Percentiles rank a stretch among this genome's conserved stretches.
phyloP scores from a whole-genome alignment of 2,329 filamentous ascomycete genomes.

The Leptographium lundbergii region DNA sequence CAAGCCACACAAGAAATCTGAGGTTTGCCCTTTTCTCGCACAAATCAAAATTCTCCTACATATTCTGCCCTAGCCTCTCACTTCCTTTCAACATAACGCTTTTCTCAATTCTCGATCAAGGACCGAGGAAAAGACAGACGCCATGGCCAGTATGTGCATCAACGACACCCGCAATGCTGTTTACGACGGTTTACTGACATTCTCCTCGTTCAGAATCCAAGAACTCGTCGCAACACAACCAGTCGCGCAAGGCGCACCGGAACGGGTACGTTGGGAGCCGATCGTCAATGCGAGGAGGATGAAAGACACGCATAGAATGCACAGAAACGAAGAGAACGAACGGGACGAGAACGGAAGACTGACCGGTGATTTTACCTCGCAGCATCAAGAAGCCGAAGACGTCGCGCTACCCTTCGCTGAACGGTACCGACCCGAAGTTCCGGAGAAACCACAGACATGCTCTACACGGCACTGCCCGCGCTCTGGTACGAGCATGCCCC shows the following conservation, averaged over 20 bases:
- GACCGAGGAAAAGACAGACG: constrained; percentile 30
- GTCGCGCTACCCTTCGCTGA: constrained; percentile 95
- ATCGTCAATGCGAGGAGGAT: neutral
- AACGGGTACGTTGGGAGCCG: constrained; percentile 65
- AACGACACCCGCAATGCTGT: neutral
- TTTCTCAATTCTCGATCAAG: constrained; percentile 6
- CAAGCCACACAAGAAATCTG: constrained; percentile 3
- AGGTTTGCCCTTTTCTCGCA: constrained; percentile 12
- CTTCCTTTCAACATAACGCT: constrained; percentile 3
- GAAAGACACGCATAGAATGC: neutral
- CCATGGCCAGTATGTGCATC: constrained; percentile 56
- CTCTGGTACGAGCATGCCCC: constrained; percentile 53
- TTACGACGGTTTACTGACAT: constrained; percentile 15
- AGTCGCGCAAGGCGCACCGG: constrained; percentile 95
- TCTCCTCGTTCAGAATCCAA: constrained; percentile 67
- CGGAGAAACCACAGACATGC: constrained; percentile 99
- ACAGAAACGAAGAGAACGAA: neutral
- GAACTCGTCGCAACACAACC: constrained; percentile 99
- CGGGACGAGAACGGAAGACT: neutral
- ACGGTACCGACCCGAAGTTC: constrained; percentile 99
- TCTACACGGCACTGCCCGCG: constrained; percentile 96
- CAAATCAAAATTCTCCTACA: constrained; percentile 14
- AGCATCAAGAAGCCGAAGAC: constrained; percentile 99
- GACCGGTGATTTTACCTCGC: constrained; percentile 12
- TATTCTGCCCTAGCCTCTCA: constrained; percentile 5